Base-by-base conservation (phyloP, 192 early-diverging fungal species). In the Dispira parvispora region DNA sequence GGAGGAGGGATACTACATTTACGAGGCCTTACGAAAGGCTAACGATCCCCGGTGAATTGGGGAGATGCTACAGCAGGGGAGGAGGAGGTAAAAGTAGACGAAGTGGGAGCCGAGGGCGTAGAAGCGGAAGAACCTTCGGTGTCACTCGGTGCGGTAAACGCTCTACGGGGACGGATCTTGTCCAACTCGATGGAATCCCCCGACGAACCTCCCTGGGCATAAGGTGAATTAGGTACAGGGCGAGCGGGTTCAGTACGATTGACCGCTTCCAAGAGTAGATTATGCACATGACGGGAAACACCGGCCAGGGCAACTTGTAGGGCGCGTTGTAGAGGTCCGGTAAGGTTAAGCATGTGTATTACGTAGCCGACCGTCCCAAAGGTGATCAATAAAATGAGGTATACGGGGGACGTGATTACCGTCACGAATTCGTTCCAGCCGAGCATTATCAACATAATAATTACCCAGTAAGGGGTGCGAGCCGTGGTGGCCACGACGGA, bases 351-450 rank as follows among this genome's bases (percentile, higher is more conserved):
- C 27, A 71, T 69, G 64, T 82, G 84, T 43, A 91, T 64, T 0
- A 86, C 74, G 38, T 78, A 78, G n/a, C 73, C 79, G 21, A 75
- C 63, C 13, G 77, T 66, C 20, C 83, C 81, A 3, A 84, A 61
- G 63, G 90, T 61, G 0, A 76, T 70, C 43, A 79, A 68, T 16
- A 83, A 66, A 23, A 94, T 66, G 61, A 94, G 73, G 63, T 92
- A 95, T 13, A 92, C 23, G 23, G 96, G 96, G 65, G 85, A 95
- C 45, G 78, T 81, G 44, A 97, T 64, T 20, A 99, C 78, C 0
- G 85, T 63, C 71, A 90, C 79, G 27, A 92, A 87, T 72, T 99
- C 96, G 65, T 99, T 99, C 91, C 93, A 99, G 23, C 96, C 96
- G 6, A 99, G 75, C 12, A 87, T 63, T 6, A 94, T 69, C 43